Percentiles rank a stretch among this genome's conserved stretches.
Conservation (phyloP, 805 yeast species). For the Schwanniomyces sp. region DNA sequence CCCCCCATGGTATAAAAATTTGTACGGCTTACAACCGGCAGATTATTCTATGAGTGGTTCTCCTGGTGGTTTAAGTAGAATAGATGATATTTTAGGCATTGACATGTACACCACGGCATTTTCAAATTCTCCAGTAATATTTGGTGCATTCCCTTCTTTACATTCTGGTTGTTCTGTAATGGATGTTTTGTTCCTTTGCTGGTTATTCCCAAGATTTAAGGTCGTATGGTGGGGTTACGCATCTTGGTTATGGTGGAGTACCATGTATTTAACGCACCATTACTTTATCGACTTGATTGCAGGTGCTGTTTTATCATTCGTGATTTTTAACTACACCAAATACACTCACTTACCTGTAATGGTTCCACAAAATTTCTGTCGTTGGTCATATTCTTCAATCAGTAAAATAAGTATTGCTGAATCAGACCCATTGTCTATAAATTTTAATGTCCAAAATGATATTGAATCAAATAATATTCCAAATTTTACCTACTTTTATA, state of each 20-base stretch:
- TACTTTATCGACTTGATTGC: conserved; percentile 90
- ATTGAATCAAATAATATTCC: conserved; percentile 5
- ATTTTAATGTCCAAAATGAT: conserved; percentile 7
- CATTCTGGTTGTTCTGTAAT: conserved; percentile 94
- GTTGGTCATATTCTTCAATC: conserved; percentile 62
- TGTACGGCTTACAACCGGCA: conserved; percentile 87
- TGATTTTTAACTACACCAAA: conserved; percentile 68
- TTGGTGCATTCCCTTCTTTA: conserved; percentile 85
- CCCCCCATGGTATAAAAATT: conserved; percentile 93
- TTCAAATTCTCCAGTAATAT: conserved; percentile 84
- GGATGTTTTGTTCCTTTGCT: conserved; percentile 84
- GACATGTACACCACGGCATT: conserved; percentile 84
- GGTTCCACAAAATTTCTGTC: conserved; percentile 54
- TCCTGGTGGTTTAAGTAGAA: conserved; percentile 92
- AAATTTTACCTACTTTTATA: conserved; percentile 2
- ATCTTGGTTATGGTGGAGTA: conserved; percentile 97
- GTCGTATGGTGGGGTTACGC: conserved; percentile 75
- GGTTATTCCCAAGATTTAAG: conserved; percentile 72
- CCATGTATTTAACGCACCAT: conserved; percentile 97
- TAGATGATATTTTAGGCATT: conserved; percentile 74
- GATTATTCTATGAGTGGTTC: conserved; percentile 89
- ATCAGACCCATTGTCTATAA: conserved; percentile 30
- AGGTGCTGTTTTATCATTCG: conserved; percentile 82
- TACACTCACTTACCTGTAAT: conserved; percentile 65
- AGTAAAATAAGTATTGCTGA: conserved; percentile 22